These are phyloP conservation scores for Trichophyton schoenleinii DNA, from an alignment of 2,329 filamentous ascomycete genomes.

Conservation along the genomic window DNA sequence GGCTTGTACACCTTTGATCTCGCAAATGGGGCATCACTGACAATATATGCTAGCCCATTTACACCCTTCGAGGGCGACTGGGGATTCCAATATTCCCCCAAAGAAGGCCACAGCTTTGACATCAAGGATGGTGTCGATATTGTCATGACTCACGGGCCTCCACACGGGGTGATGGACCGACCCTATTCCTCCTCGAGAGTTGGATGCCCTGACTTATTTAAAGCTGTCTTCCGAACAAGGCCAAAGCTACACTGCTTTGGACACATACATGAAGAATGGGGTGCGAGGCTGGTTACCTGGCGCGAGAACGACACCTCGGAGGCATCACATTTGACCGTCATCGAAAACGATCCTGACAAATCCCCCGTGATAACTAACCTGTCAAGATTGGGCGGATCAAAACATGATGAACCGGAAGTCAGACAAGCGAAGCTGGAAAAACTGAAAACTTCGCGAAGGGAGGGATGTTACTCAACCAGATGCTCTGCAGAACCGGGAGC, in stretches of 20 bases:
- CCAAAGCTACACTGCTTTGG: conserved; percentile 31
- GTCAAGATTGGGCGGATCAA: not conserved
- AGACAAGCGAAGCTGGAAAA: not conserved
- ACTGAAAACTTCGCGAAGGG: not conserved
- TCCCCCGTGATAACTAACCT: conserved; percentile 19
- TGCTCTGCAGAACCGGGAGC: not conserved
- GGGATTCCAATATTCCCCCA: conserved; percentile 39
- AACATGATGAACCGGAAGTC: not conserved
- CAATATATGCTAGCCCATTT: conserved; percentile 42
- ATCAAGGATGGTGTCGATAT: conserved; percentile 31
- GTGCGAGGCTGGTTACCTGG: conserved; percentile 44
- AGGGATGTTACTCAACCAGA: not conserved
- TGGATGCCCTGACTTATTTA: conserved; percentile 14
- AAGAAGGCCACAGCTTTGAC: conserved; percentile 27
- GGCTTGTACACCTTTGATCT: conserved; percentile 39
- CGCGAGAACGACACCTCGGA: conserved; percentile 19
- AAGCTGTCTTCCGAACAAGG: conserved; percentile 19
- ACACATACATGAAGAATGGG: conserved; percentile 44
- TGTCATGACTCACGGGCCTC: conserved; percentile 43
- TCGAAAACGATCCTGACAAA: conserved; percentile 28
- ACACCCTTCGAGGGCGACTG: conserved; percentile 38
- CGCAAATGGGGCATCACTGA: conserved; percentile 38
- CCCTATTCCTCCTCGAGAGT: conserved; percentile 9
- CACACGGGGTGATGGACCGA: conserved; percentile 40
- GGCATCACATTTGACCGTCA: conserved; percentile 36